Evolutionary conservation across 805 yeast genomes (phyloP), one percentile per base, ranked within the genome.

Genomic region (Yarrowia porcina): DNA sequence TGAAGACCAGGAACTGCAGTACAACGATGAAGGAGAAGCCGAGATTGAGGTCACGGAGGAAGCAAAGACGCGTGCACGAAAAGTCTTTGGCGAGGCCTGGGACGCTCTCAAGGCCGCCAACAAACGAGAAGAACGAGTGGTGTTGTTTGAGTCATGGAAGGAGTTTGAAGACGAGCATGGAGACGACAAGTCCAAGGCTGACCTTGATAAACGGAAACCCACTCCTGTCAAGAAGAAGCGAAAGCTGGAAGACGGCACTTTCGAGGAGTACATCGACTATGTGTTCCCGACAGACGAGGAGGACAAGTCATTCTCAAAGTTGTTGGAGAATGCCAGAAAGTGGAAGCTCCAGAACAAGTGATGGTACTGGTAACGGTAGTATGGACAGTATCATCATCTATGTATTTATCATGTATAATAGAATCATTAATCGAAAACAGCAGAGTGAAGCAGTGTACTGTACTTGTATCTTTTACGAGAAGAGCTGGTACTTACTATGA

Each of bases 81-180:
- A 66, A 0, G 74, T 86, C 0, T 90, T 88, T 72, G 78, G 82
- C 52, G 71, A 78, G 33, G 93, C 88, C 0, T 71, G 84, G 49
- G 67, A 64, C 4, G 69, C 73, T 47, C 82, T 80, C 72, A 82
- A 80, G 66, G 69, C 68, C 2, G 56, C 66, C 1, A 68, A 69
- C 21, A 71, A 73, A 23, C 72, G 73, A 3, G 79, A 80, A 18
- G 79, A 79, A 20, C 78, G 93, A 54, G 74, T 80, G 1, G 70
- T 77, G 0, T 71, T 92, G 8, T 73, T 85, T 15, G 85, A 88
- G 61, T 84, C 89, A 0, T 82, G 86, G 79, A 77, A 77, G 56
- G 78, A 79, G 63, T 91, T 88, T 73, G 97, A 90, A 68, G 67
- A 74, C 41, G 72, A 71, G 1, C 83, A 90, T 70, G 97, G 97